A percentile compares a stretch with the other conserved stretches of the same genome.
phyloP scores from a whole-genome alignment of 305 asterid species.

The Nicotiana rustica region DNA sequence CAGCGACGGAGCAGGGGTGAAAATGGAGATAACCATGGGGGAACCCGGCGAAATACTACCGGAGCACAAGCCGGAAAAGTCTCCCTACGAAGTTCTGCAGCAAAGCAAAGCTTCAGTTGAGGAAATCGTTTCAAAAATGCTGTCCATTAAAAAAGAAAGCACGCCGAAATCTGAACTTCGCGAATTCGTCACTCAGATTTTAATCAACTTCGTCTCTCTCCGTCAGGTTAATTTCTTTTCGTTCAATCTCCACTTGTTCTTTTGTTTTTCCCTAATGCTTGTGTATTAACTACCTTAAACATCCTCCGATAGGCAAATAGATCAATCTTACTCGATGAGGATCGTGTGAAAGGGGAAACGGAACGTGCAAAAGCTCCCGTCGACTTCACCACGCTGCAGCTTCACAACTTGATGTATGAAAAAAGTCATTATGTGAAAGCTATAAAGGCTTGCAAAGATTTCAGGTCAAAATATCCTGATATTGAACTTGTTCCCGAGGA shows the following conservation, averaged over 20 bases:
- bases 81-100: slow-evolving; percentile 70
- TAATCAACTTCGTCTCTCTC: slow-evolving; percentile 82
- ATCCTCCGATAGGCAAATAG: slow-evolving; percentile 74
- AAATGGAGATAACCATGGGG: slow-evolving; percentile 76
- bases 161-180: slow-evolving; percentile 69
- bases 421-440: slow-evolving; percentile 94
- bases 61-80: slow-evolving; percentile 81
- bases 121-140: slow-evolving; percentile 78
- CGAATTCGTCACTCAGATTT: slow-evolving; percentile 77
- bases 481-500: slow-evolving; percentile 93
- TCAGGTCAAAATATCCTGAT: slow-evolving; percentile 72
- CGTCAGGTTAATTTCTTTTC: slow-evolving; percentile 68
- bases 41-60: slow-evolving; percentile 94
- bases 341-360: slow-evolving; percentile 80
- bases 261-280: not conserved
- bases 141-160: slow-evolving; percentile 64
- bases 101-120: slow-evolving; percentile 73
- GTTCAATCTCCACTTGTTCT: not conserved
- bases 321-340: slow-evolving; percentile 96
- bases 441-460: slow-evolving; percentile 91
- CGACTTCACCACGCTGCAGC: slow-evolving; percentile 90
- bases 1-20: slow-evolving; percentile 25
- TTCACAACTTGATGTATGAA: slow-evolving; percentile 95
- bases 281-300: not conserved
- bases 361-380: slow-evolving; percentile 95